Conservation (phyloP, 306 rosid genomes). For the Arachis hypogaea region DNA sequence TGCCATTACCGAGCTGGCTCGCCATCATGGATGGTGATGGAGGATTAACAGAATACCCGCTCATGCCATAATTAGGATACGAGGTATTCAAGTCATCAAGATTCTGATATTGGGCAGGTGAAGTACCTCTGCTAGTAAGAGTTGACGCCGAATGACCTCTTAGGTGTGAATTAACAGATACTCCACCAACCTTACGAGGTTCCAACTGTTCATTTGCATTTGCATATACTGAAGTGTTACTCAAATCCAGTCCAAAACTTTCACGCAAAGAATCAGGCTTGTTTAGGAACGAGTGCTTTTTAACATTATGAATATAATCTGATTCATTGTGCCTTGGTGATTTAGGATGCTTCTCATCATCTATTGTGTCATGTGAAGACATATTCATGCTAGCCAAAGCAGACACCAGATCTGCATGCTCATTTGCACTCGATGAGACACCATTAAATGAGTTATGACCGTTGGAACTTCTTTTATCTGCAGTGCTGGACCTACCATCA, state of each 20-base stretch:
- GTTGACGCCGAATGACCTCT: slow-evolving; percentile 65
- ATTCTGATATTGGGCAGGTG: slow-evolving; percentile 68
- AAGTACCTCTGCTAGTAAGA: slow-evolving; percentile 62
- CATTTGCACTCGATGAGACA: slow-evolving; percentile 60
- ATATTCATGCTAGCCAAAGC: slow-evolving; percentile 78
- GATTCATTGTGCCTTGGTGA: slow-evolving; percentile 53
- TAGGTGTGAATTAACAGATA: slow-evolving; percentile 54
- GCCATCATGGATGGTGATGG: slow-evolving; percentile 75
- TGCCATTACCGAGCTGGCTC: slow-evolving; percentile 65
- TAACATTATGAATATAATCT: slow-evolving; percentile 41
- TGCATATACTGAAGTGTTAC: slow-evolving; percentile 45
- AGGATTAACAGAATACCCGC: slow-evolving; percentile 71
- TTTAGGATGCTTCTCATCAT: slow-evolving; percentile 57
- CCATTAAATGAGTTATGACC: slow-evolving; percentile 72
- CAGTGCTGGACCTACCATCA: slow-evolving; percentile 66
- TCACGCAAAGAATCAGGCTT: slow-evolving; percentile 62
- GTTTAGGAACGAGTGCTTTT: slow-evolving; percentile 61
- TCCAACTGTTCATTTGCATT: slow-evolving; percentile 60
- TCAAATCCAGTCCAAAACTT: slow-evolving; percentile 51
- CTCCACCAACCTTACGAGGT: slow-evolving; percentile 51
- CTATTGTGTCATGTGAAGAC: slow-evolving; percentile 59
- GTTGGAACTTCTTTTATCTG: slow-evolving; percentile 63
- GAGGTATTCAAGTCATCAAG: slow-evolving; percentile 57
- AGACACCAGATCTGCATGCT: slow-evolving; percentile 71
- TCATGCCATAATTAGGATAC: slow-evolving; percentile 64